A percentile compares a stretch with the other conserved stretches of the same genome.
These are phyloP conservation scores for Dactylellina haptotyla DNA, from an alignment of 2,329 filamentous ascomycete species.

Conservation along the genomic window DNA sequence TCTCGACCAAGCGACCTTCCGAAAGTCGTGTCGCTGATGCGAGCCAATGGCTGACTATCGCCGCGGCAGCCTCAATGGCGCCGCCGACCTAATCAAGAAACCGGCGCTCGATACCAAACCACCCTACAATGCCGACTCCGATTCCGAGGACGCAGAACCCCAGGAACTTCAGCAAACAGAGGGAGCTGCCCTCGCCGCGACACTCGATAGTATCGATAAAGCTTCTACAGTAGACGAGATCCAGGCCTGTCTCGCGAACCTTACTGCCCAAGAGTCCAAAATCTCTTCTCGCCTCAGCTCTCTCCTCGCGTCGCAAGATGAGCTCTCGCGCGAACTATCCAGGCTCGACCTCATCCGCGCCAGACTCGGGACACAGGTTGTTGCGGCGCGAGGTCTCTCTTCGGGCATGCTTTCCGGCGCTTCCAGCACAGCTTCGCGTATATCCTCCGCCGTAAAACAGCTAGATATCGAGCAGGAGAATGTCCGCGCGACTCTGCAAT, in stretches of 20 bases:
- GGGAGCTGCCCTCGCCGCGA: constrained; percentile 32
- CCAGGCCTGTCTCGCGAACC: constrained; percentile 76
- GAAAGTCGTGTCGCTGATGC: constrained; percentile 26
- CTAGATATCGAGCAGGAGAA: constrained; percentile 91
- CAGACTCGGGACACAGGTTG: constrained; percentile 84
- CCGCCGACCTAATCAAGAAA: constrained; percentile 31
- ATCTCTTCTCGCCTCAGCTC: constrained; percentile 79
- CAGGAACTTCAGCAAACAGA: not conserved
- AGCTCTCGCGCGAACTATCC: constrained; percentile 84
- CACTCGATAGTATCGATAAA: constrained; percentile 57
- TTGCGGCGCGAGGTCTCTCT: constrained; percentile 82
- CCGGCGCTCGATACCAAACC: not conserved
- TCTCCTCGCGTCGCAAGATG: constrained; percentile 82
- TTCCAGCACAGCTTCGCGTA: constrained; percentile 82
- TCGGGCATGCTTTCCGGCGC: constrained; percentile 90
- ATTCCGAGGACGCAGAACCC: not conserved
- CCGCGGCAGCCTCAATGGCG: constrained; percentile 44
- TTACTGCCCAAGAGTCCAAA: constrained; percentile 78
- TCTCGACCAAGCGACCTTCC: constrained; percentile 1
- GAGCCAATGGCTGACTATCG: constrained; percentile 39
- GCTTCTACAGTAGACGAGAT: constrained; percentile 76
- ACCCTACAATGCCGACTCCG: not conserved
- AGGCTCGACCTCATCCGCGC: constrained; percentile 90
- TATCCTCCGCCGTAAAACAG: constrained; percentile 85
- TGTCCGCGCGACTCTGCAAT: constrained; percentile 86